A percentile compares a stretch with the other conserved stretches of the same genome.
Evolutionary conservation across 192 early-diverging fungal species (phyloP).

Genomic region (Lunasporangiospora selenospora): DNA sequence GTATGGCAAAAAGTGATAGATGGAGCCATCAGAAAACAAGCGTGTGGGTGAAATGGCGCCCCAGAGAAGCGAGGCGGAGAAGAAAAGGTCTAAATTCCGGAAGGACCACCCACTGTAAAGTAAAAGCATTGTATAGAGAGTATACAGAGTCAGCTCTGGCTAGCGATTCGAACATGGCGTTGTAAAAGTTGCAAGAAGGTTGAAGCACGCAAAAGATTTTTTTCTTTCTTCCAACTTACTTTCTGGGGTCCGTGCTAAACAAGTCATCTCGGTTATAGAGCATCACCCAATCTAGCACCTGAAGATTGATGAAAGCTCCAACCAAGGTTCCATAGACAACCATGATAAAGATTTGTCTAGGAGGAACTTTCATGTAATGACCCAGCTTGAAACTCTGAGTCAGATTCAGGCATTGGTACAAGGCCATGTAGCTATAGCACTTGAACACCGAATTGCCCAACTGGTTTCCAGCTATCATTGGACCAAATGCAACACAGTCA

Average conservation of each 20-base stretch:
- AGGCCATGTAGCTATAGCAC: constrained; percentile 60
- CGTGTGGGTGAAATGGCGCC: constrained; percentile 34
- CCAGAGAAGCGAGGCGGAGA: constrained; percentile 36
- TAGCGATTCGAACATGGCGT: too few species aligned
- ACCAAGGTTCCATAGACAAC: constrained; percentile 31
- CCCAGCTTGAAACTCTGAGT: constrained; percentile 73
- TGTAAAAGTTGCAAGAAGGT: too few species aligned
- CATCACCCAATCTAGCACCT: constrained; percentile 35
- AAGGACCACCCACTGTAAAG: constrained; percentile 34
- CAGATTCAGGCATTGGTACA: constrained; percentile 81
- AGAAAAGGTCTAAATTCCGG: constrained; percentile 36
- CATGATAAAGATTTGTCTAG: constrained; percentile 30
- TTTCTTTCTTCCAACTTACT: too few species aligned
- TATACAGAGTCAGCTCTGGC: too few species aligned
- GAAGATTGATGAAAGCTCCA: constrained; percentile 27
- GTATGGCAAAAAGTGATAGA: constrained; percentile 28
- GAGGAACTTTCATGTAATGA: constrained; percentile 43
- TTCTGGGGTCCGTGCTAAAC: constrained; percentile 18
- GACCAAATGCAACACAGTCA: too few species aligned
- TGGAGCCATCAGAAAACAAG: constrained; percentile 11
- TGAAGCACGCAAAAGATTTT: too few species aligned
- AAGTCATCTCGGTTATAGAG: constrained; percentile 26
- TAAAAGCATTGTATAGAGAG: too few species aligned
- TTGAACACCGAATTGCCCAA: constrained; percentile 66
- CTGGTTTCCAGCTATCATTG: constrained; percentile 62